Base-by-base conservation (phyloP, 2,329 filamentous ascomycete species). In the Ramichloridium luteum region DNA sequence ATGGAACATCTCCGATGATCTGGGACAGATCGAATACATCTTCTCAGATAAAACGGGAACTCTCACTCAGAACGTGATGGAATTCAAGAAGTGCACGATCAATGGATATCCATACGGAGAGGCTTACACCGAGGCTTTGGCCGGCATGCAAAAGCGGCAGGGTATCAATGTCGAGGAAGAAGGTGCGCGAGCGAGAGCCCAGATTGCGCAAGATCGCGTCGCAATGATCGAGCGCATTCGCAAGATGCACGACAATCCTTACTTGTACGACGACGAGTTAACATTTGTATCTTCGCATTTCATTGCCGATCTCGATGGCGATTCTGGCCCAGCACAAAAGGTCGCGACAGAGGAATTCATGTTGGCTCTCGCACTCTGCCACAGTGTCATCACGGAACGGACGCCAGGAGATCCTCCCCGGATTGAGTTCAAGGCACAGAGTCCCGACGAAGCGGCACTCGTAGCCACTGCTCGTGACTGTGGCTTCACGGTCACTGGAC, bases 11-110 rank as follows among this genome's bases (percentile, higher is more conserved):
- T 96, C 88, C 1, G 90, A 98, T 52, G 92, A 98, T 49, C 68
- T 98, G 28, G 90, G 90, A 9, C 90, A 98, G 59, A 93, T 98
- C 40, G 90, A 96, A 59, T 98, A 96, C 63, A 93, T 98, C 45
- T 98, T 98, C 58, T 94, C 83, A 0, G 83, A 93, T 65, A 93
- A 93, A 60, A 93, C 83, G 0, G 83, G 83, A 36, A 93, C 83
- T 2, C 61, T 93, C 42, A 93, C 83, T 0, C 83, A 92, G 50
- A 93, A 93, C 54, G 80, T 92, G 32, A 93, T 93, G 90, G 92
- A 98, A 56, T 98, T 96, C 72, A 98, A 96, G 59, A 98, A 98
- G 59, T 85, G 80, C 34, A 93, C 86, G 1, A 78, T 98, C 58
- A 96, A 96, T 49, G 88, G 88, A n/a, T 73, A 90, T 38, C 77